Conservation (phyloP, 345 rosid genomes). For the Citrus australasica region DNA sequence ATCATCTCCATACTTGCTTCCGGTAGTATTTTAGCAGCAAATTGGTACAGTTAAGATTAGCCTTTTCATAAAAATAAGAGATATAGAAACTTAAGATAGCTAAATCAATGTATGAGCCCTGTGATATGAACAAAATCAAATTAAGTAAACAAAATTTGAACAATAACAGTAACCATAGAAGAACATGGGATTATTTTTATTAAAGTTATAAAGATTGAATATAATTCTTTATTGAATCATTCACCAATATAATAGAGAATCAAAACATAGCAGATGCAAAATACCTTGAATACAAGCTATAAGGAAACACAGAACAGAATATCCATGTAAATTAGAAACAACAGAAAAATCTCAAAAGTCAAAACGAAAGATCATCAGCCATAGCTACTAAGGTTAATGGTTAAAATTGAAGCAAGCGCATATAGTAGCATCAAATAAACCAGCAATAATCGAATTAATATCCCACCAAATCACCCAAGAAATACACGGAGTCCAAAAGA, state of each 20-base stretch:
- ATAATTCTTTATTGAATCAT: not conserved
- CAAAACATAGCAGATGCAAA: not conserved
- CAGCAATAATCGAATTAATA: not conserved
- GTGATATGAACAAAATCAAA: not conserved
- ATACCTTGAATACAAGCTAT: not conserved
- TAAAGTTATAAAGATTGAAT: not conserved
- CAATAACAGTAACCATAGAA: not conserved
- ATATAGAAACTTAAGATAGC: not conserved
- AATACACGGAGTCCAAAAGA: not conserved
- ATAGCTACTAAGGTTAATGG: not conserved
- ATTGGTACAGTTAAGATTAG: not conserved
- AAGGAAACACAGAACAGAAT: not conserved
- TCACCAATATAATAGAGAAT: not conserved
- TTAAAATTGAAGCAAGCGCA: not conserved
- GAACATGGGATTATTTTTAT: not conserved
- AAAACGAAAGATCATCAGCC: not conserved
- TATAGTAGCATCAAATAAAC: not conserved
- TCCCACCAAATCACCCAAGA: not conserved
- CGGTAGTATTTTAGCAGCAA: not conserved
- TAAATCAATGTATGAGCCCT: not conserved
- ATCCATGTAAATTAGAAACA: not conserved
- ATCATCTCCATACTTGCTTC: not conserved
- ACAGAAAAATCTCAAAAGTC: not conserved
- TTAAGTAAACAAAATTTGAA: not conserved
- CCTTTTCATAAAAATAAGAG: not conserved